Conservation (phyloP, 805 yeast species). For the Barnettozyma populi region DNA sequence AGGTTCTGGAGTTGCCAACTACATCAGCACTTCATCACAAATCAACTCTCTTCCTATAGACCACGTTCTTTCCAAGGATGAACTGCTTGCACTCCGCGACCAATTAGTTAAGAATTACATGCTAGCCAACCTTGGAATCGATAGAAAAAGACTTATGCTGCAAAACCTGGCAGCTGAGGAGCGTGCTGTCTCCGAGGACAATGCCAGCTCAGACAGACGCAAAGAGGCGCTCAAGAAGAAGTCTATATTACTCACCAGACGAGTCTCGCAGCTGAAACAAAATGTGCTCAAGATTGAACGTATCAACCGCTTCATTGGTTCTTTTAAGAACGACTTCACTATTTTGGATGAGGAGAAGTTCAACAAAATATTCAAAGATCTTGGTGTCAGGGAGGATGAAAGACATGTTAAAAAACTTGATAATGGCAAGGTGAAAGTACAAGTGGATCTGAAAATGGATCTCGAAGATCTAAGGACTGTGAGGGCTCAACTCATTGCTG, state of each 20-base stretch:
- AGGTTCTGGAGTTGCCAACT: constrained; percentile 4
- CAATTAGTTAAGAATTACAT: constrained; percentile 4
- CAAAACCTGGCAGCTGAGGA: constrained; percentile 5
- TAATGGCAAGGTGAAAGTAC: neutral
- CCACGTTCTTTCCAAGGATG: constrained; percentile 3
- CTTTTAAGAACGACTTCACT: neutral
- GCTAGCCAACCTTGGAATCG: constrained; percentile 3
- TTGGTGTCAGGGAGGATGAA: neutral
- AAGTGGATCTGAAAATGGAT: neutral
- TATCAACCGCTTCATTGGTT: constrained; percentile 2
- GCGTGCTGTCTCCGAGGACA: constrained; percentile 1
- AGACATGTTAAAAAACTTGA: neutral
- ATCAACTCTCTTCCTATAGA: constrained; percentile 2
- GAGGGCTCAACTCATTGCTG: neutral
- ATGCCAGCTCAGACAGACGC: constrained; percentile 2
- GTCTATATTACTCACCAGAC: constrained; percentile 5
- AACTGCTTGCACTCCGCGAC: constrained; percentile 3
- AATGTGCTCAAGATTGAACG: constrained; percentile 6
- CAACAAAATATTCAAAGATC: constrained; percentile 4
- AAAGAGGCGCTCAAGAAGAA: constrained; percentile 7
- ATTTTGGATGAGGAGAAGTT: constrained; percentile 4
- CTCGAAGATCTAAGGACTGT: constrained; percentile 1
- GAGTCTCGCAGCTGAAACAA: constrained; percentile 7
- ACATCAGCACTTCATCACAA: neutral
- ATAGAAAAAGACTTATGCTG: constrained; percentile 7